phyloP scores from a whole-genome alignment of 352 stramenopile genomes.

The Chrysophaeum taylorii region DNA sequence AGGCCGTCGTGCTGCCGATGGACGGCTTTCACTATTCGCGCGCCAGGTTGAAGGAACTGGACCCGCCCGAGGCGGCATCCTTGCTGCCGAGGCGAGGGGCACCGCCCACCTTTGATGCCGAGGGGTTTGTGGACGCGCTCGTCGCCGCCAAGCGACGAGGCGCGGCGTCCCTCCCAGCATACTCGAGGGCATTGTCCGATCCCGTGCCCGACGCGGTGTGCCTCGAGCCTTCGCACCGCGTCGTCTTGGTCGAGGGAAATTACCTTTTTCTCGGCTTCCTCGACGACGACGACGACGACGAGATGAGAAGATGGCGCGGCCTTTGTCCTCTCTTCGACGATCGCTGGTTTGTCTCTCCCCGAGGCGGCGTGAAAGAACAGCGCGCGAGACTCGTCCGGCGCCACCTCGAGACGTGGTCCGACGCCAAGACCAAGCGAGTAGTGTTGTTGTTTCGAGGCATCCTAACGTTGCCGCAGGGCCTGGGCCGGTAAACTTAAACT shows the following conservation, averaged over 20 bases:
- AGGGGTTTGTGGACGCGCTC: slow-evolving; percentile 25
- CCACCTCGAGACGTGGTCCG: slow-evolving; percentile 42
- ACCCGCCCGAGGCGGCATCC: slow-evolving; percentile 23
- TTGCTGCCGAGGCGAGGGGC: slow-evolving; percentile 38
- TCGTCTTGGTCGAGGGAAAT: slow-evolving; percentile 49
- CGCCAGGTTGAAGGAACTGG: slow-evolving; percentile 22
- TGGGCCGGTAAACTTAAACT: no score
- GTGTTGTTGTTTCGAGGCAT: no score
- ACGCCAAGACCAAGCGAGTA: slow-evolving; percentile 37
- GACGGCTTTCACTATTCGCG: slow-evolving; percentile 48
- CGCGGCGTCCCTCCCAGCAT: slow-evolving; percentile 36
- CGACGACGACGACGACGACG: slow-evolving; percentile 5
- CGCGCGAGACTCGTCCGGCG: slow-evolving; percentile 34
- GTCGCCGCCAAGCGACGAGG: slow-evolving; percentile 16
- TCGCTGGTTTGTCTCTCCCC: slow-evolving; percentile 40
- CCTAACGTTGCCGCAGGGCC: no score
- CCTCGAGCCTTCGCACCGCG: slow-evolving; percentile 32
- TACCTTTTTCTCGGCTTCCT: slow-evolving; percentile 36
- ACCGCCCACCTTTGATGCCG: slow-evolving; percentile 44
- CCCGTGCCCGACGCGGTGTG: slow-evolving; percentile 35
- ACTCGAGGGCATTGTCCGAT: slow-evolving; percentile 41
- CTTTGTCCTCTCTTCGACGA: slow-evolving; percentile 43
- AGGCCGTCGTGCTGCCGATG: slow-evolving; percentile 45
- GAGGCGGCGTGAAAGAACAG: slow-evolving; percentile 26
- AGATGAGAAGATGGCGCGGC: slow-evolving; percentile 34